Conservation (phyloP, 306 rosid genomes). For the Ammopiptanthus mongolicus region DNA sequence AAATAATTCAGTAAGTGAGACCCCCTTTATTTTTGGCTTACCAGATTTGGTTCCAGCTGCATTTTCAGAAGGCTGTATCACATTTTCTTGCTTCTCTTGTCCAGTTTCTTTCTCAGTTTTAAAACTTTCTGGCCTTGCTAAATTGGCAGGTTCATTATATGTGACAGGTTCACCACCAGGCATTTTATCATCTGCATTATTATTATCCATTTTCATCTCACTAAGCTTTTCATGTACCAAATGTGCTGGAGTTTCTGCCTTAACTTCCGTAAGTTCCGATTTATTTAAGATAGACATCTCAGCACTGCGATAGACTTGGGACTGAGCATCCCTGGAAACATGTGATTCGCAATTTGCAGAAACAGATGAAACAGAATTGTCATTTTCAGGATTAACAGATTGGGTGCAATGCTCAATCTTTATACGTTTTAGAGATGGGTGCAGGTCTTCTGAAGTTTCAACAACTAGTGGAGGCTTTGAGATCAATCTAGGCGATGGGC, state of each 20-base stretch:
- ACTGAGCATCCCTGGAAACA: conserved; percentile 44
- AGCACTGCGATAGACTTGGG: conserved; percentile 40
- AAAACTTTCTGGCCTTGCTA: conserved; percentile 51
- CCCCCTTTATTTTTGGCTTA: conserved; percentile 94
- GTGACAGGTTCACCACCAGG: conserved; percentile 41
- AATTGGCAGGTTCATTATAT: conserved; percentile 45
- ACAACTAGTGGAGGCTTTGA: conserved; percentile 35
- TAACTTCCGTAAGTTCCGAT: conserved; percentile 57
- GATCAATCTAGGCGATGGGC: conserved; percentile 38
- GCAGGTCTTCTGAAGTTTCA: conserved; percentile 66
- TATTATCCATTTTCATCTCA: conserved; percentile 48
- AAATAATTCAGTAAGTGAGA: conserved; percentile 83
- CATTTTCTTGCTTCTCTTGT: conserved; percentile 56
- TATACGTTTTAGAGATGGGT: conserved; percentile 76
- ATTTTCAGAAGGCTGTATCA: conserved; percentile 46
- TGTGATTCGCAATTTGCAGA: conserved; percentile 43
- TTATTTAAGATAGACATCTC: conserved; percentile 50
- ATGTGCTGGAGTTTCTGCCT: conserved; percentile 46
- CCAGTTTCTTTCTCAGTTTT: conserved; percentile 68
- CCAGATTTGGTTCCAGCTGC: conserved; percentile 82
- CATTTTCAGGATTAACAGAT: conserved; percentile 50
- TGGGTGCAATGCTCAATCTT: conserved; percentile 72
- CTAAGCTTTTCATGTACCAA: conserved; percentile 36
- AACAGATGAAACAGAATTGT: conserved; percentile 41
- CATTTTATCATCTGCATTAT: conserved; percentile 36